Conservation (phyloP, 2,329 filamentous ascomycete genomes). For the Alternaria burnsii region DNA sequence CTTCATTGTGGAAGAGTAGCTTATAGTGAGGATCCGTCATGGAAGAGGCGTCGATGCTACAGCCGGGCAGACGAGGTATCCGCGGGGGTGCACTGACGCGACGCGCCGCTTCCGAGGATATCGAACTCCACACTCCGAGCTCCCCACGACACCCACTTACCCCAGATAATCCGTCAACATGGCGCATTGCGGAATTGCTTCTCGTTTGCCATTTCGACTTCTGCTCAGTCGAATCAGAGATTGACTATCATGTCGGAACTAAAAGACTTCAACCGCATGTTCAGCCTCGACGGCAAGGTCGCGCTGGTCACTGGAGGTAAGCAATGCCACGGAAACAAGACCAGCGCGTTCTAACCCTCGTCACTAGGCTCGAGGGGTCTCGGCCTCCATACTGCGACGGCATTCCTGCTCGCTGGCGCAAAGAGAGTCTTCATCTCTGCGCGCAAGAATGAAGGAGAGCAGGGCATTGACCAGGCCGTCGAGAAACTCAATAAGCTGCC, state of each 20-base stretch:
- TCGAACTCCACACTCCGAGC: slow-evolving; percentile 32
- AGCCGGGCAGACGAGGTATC: slow-evolving; percentile 19
- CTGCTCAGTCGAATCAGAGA: slow-evolving; percentile 2
- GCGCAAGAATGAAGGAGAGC: slow-evolving; percentile 48
- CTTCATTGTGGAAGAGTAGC: background rate
- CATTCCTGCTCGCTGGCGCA: slow-evolving; percentile 52
- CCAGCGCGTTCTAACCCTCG: background rate
- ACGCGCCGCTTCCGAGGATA: slow-evolving; percentile 33
- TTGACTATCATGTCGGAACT: slow-evolving; percentile 42
- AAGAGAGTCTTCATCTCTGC: slow-evolving; percentile 52
- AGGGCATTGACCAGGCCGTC: slow-evolving; percentile 52
- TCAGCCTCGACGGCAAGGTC: slow-evolving; percentile 50
- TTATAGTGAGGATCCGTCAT: background rate
- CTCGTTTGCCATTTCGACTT: background rate
- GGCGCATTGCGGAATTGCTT: background rate
- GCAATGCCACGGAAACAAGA: background rate
- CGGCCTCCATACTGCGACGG: slow-evolving; percentile 51
- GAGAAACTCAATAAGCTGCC: slow-evolving; percentile 50
- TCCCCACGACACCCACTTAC: slow-evolving; percentile 21
- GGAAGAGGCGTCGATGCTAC: slow-evolving; percentile 18
- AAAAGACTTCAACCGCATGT: slow-evolving; percentile 45
- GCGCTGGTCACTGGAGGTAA: slow-evolving; percentile 49
- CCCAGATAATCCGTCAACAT: slow-evolving; percentile 23
- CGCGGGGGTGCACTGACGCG: slow-evolving; percentile 29
- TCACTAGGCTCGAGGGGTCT: slow-evolving; percentile 51